A percentile compares a stretch with the other conserved stretches of the same genome.
Conservation (phyloP, 1,139 yeast species). For the Kurtzmaniella quercitrusa region DNA sequence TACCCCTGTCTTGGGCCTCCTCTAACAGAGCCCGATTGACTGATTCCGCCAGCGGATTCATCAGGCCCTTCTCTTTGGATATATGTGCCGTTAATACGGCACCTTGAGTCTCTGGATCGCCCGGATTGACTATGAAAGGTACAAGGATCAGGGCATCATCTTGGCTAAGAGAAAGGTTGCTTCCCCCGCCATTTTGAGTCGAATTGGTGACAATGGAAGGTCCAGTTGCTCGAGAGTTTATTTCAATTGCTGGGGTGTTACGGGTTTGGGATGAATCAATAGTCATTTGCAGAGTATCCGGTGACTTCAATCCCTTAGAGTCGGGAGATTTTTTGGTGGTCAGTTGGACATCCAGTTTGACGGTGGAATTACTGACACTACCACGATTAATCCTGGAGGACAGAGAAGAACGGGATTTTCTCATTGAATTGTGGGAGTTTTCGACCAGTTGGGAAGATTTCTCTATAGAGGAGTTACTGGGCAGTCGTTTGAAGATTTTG, state of each 20-base stretch:
- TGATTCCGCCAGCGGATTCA: neutral
- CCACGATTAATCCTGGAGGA: neutral
- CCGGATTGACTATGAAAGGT: neutral
- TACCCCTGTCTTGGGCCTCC: neutral
- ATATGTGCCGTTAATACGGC: neutral
- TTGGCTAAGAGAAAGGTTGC: neutral
- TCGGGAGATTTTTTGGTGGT: neutral
- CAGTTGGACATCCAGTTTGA: neutral
- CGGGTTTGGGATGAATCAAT: neutral
- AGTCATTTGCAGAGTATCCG: neutral
- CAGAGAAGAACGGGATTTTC: neutral
- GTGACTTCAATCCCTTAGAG: neutral
- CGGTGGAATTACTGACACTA: neutral
- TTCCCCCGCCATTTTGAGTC: neutral
- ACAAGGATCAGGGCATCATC: neutral
- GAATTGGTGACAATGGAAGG: neutral
- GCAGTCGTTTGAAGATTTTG: neutral
- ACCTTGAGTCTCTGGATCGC: neutral
- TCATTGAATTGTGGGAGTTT: neutral
- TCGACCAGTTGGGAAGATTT: neutral
- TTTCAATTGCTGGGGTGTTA: neutral
- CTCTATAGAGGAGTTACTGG: neutral
- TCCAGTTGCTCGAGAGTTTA: neutral
- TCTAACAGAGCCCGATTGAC: neutral
- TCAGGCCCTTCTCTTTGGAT: neutral